Conservation (phyloP, 192 early-diverging fungal genomes). For the Gonapodya sp. region DNA sequence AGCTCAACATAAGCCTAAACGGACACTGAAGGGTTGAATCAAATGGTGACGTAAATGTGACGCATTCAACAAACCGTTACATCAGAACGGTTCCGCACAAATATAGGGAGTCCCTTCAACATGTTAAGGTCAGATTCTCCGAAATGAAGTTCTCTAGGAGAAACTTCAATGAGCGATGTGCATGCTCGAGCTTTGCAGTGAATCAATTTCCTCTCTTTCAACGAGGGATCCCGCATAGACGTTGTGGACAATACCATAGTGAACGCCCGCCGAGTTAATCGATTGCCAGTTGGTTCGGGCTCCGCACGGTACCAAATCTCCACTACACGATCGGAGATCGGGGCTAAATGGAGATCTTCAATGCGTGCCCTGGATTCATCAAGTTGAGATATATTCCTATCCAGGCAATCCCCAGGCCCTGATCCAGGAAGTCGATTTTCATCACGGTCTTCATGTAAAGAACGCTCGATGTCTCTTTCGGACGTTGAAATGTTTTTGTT, state of each 20-base stretch:
- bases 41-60: not conserved
- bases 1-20: conserved; percentile 60
- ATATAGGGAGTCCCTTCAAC: conserved; percentile 73
- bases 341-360: conserved; percentile 77
- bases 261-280: conserved; percentile 56
- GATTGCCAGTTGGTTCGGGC: conserved; percentile 60
- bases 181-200: conserved; percentile 86
- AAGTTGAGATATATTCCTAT: conserved; percentile 23
- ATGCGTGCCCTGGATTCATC: conserved; percentile 51
- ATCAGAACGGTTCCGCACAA: conserved; percentile 77
- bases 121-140: conserved; percentile 93
- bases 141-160: conserved; percentile 80
- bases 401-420: conserved; percentile 20
- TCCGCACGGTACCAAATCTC: conserved; percentile 70
- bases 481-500: not conserved
- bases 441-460: conserved; percentile 20
- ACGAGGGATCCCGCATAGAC: conserved; percentile 18
- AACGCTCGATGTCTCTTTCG: not conserved
- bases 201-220: conserved; percentile 63
- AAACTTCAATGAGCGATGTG: conserved; percentile 83
- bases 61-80: conserved; percentile 33
- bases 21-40: not conserved
- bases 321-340: conserved; percentile 72
- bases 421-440: no score
- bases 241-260: conserved; percentile 58